Evolutionary conservation across 306 rosid species (phyloP), one percentile per base, ranked within the genome.

Genomic region (Quercus agrifolia): DNA sequence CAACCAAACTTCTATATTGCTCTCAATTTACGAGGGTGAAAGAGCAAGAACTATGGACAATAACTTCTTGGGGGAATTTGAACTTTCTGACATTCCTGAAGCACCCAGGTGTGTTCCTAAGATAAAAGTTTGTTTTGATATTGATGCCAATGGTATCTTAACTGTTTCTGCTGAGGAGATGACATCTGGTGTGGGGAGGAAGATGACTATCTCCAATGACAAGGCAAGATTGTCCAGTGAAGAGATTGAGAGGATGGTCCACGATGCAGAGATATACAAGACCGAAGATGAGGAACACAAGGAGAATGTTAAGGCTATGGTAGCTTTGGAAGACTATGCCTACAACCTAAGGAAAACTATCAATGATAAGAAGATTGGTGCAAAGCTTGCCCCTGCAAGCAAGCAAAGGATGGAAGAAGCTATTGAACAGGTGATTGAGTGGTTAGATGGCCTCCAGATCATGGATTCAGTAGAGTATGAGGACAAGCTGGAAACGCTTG

Each of bases 201-300:
- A 66, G 69, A 74, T 74, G 46, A 80, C 78, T 5, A 80, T 80
- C 44, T 63, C 83, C 69, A 74, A 72, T 35, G 74, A 80, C 63
- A 80, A 66, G 64, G 64, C 74, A 5, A 73, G 68, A 17, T 51
- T 80, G 27, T 74, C 74, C 21, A 54, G 41, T 11, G 64, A 79
- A 14, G 83, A 79, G 51, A 73, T 79, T 30, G 46, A 62, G 77
- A 79, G 57, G 56, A 80, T 63, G 74, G 66, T 63, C 14, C 38
- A 14, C 44, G 79, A 67, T 28, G 74, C 83, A 0, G 61, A 74
- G 74, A 38, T 23, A 54, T 80, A 80, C 76, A 38, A 64, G 75
- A 69, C 52, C 1, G 79, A 80, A 69, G 83, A 74, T 56, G 76
- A 80, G 19, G 76, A 80, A 75, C 71, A 64, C 71, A 80, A 25